Evolutionary conservation across 1,284 basidiomycete species (phyloP).

Genomic region (Rhodotorula sp.): DNA sequence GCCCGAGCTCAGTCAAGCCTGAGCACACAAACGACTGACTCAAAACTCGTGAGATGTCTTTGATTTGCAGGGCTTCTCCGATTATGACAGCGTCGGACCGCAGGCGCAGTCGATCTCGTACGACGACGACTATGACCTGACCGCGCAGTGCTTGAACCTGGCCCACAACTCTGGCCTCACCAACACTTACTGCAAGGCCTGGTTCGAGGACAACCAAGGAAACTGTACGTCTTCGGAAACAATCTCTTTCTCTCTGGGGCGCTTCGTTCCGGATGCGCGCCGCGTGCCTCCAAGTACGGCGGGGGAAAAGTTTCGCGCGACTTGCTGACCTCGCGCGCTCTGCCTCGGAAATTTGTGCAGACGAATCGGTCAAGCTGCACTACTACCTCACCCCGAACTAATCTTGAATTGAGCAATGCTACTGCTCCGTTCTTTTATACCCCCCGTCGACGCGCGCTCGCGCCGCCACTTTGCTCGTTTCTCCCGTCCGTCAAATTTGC

Average conservation of each 20-base stretch:
- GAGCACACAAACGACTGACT: no score
- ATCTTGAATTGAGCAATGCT: not conserved
- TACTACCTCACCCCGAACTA: not conserved
- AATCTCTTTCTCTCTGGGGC: no score
- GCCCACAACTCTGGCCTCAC: not conserved
- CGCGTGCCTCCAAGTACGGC: no score
- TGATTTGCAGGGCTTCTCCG: not conserved
- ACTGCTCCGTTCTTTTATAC: no score
- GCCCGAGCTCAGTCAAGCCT: not conserved
- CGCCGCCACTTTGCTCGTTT: no score
- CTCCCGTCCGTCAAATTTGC: no score
- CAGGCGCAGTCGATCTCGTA: not conserved
- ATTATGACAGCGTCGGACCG: not conserved
- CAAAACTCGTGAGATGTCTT: no score
- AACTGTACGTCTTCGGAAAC: not conserved
- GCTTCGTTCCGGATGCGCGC: no score
- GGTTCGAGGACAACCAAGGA: not conserved
- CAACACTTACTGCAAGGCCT: not conserved
- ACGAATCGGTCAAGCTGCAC: not conserved
- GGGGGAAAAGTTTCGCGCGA: no score
- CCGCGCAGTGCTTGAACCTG: not conserved
- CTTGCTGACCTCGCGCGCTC: no score
- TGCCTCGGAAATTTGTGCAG: not conserved
- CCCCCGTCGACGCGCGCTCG: no score
- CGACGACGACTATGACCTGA: conserved; percentile 3